Evolutionary conservation across 2,329 filamentous ascomycete genomes (phyloP), one percentile per base, ranked within the genome.

Genomic region (Fusarium dlaminii): DNA sequence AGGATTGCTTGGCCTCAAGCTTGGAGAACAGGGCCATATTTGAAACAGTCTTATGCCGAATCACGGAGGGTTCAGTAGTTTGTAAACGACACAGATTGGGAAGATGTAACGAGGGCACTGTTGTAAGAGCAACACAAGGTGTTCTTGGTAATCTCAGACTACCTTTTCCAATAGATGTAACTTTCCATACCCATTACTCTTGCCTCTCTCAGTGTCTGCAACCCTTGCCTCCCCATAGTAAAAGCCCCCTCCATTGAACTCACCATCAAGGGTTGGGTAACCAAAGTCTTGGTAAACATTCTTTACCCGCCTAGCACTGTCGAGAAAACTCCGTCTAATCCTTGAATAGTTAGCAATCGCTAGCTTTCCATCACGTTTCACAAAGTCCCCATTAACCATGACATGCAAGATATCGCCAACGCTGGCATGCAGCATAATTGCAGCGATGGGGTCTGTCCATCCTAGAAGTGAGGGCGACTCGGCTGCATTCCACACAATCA

Each of bases 371-470:
- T 86, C 82, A 12, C 81, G 78, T 80, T 89, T 90, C 5, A 61
- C 58, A 43, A 73, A 71, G 4, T 64, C 36, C 15, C 71, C 71
- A 15, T 86, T 83, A 0, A 89, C 84, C 15, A 88, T 66, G 1
- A 90, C 88, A 57, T 86, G 81, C 61, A 84, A 77, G 30, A 90
- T 80, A 64, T 90, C 87, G 0, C 85, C 87, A 8, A 88, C 84
- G 60, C 83, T 86, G 2, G 87, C 84, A 66, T 90, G 88, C 40
- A 90, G 79, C 32, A 90, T 85, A 2, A 90, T 81, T 0, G 89
- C 89, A 0, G 88, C 88, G 8, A 90, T 83, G 1, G 88, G 87
- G 63, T 90, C 88, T 11, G 71, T 80, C 87, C 87, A 90, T 7
- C 88, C 88, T 2, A 90, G 80, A 75, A 90, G 80, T 2, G 82